Evolutionary conservation across 371 early-diverging fungal genomes (phyloP), one percentile per base, ranked within the genome.

Genomic region (Smittium culicis): DNA sequence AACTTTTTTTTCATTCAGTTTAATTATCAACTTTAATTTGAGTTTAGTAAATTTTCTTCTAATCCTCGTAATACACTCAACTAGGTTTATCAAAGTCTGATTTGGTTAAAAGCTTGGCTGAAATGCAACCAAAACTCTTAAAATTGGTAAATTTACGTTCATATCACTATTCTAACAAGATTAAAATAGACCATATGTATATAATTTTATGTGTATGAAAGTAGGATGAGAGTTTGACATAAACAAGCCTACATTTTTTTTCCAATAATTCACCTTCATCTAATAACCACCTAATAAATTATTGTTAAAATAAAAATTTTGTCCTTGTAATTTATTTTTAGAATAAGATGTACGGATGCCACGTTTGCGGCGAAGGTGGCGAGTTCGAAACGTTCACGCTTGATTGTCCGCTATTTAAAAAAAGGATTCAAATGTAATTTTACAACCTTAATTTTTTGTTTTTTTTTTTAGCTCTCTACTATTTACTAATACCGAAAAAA

Each of bases 281-380:
- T n/a, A n/a, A n/a, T n/a, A n/a, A n/a, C n/a, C n/a, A n/a, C n/a
- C n/a, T n/a, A n/a, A n/a, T n/a, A n/a, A n/a, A n/a, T n/a, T n/a
- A n/a, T n/a, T n/a, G n/a, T n/a, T n/a, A n/a, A n/a, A n/a, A n/a
- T n/a, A n/a, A n/a, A n/a, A n/a, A n/a, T n/a, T n/a, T n/a, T n/a
- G n/a, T n/a, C n/a, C n/a, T n/a, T n/a, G n/a, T 45, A 11, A 5
- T 45, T 11, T 25, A n/a, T 57, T 57, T 57, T 33, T 34, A 66
- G 67, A 81, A 88, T 70, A 80, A 84, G 31, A 83, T 84, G 69
- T 94, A 86, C 72, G 94, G 89, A 32, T 74, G 89, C 28, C 93
- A 99, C 77, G 82, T 92, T 8, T 98, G 98, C 75, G 99, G 99
- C 54, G 99, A 99, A 79, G 99, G 99, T 57, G 99, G 99, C 28